Evolutionary conservation across 176 grass and related monocot genomes (phyloP), one percentile per base, ranked within the genome.

Genomic region (Oryza rufipogon): DNA sequence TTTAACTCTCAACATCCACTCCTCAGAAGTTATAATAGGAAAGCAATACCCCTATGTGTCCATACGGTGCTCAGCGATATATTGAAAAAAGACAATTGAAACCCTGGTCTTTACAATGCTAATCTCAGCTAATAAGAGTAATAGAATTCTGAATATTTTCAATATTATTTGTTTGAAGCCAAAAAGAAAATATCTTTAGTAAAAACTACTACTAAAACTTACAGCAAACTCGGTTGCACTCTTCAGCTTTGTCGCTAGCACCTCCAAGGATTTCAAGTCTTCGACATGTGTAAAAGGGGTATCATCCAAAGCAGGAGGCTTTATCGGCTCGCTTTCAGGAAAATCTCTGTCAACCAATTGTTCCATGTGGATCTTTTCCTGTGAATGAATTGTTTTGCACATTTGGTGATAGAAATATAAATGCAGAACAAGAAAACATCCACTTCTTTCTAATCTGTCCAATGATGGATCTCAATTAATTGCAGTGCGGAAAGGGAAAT

Each of bases 251-350:
- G 86, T n/a, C 9, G 68, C 87, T 88, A 99, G 76, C 64, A 87
- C 64, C 72, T 87, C 86, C 81, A 99, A 92, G 60, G 89, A 92
- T 87, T 94, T 94, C 75, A 87, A 69, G 64, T 89, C 88, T 52
- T 92, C 87, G 39, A 99, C 93, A 82, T 89, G 92, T 70, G 86
- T 96, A 89, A 94, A 96, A 83, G 93, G 93, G 69, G 89, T 99
- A n/a, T 79, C 73, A 32, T 89, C 89, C 47, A 99, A 78, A 73
- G 73, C 66, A 39, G 90, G 71, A 19, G 96, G 91, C 66, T 92
- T 89, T 54, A 92, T 64, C 64, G 91, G 93, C 70, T 99, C 91
- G 47, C 36, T 61, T 86, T 92, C 82, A 77, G 71, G 77, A 81
- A 77, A 16, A 74, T 88, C 87, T 84, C 75, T 91, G 86, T 94